phyloP scores from a whole-genome alignment of 1,284 basidiomycete genomes.

The Austroboletus niveus region DNA sequence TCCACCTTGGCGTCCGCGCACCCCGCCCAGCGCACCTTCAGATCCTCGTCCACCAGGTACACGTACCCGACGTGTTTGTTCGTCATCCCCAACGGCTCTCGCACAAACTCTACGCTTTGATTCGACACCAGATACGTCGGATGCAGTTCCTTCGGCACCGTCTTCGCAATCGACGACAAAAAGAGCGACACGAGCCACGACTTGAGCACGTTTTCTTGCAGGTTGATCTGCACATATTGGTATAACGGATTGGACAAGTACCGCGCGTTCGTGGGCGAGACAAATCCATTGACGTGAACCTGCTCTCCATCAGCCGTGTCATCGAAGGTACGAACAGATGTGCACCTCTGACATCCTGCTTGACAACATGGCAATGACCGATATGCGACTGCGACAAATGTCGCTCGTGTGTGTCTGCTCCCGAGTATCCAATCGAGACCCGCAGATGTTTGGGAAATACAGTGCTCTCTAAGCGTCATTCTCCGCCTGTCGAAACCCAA shows the following conservation, averaged over 20 bases:
- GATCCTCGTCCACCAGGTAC: constrained; percentile 84
- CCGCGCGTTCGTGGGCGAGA: constrained; percentile 58
- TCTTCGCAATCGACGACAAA: constrained; percentile 66
- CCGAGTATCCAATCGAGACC: constrained; percentile 61
- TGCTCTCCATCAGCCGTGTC: constrained; percentile 29
- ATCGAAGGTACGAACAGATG: too few relatives aligned
- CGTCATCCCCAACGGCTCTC: constrained; percentile 80
- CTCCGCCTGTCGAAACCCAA: constrained; percentile 5
- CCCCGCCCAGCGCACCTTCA: constrained; percentile 91
- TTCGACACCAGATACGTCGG: constrained; percentile 78
- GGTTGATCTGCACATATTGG: constrained; percentile 84
- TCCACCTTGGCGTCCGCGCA: constrained; percentile 79
- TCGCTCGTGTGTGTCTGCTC: constrained; percentile 73
- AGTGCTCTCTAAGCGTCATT: constrained; percentile 65
- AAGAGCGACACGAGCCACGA: constrained; percentile 86
- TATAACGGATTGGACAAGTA: constrained; percentile 67
- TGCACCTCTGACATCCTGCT: constrained; percentile 85
- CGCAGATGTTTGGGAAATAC: constrained; percentile 89
- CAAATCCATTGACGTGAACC: constrained; percentile 82
- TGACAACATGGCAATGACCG: constrained; percentile 77
- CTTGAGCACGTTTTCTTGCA: constrained; percentile 91
- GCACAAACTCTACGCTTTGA: constrained; percentile 78
- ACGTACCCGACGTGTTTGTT: constrained; percentile 95
- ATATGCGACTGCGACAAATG: constrained; percentile 74
- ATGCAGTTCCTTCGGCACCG: constrained; percentile 66